phyloP scores from a whole-genome alignment of 2,329 filamentous ascomycete genomes.

The Biscogniauxia mediterranea region DNA sequence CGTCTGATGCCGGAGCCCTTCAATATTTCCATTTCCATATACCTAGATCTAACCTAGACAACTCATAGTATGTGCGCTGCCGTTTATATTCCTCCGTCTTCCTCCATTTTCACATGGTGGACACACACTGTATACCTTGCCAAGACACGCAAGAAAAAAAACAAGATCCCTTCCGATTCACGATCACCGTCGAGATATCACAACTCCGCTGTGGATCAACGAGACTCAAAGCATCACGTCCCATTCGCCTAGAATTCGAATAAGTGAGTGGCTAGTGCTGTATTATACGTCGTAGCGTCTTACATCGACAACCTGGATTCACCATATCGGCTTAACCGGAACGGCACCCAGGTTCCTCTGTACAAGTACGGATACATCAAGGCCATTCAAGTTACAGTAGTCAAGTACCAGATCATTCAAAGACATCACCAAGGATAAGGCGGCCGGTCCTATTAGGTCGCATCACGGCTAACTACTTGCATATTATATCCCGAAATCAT shows the following conservation, averaged over 20 bases:
- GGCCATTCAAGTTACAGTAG: slow-evolving; percentile 8
- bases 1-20: background rate
- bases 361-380: slow-evolving; percentile 1
- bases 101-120: background rate
- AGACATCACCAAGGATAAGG: slow-evolving; percentile 22
- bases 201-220: background rate
- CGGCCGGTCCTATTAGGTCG: slow-evolving; percentile 30
- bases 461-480: slow-evolving; percentile 35
- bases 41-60: background rate
- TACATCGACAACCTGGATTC: background rate
- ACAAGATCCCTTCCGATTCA: background rate
- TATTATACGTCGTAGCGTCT: background rate
- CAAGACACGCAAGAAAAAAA: background rate
- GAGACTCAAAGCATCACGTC: background rate
- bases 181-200: background rate
- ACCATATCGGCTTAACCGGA: background rate
- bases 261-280: background rate
- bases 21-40: background rate
- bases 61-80: background rate
- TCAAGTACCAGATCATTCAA: slow-evolving; percentile 17
- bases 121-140: background rate
- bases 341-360: background rate
- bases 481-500: slow-evolving; percentile 38
- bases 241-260: background rate
- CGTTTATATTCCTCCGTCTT: background rate